phyloP scores from a whole-genome alignment of 2,329 filamentous ascomycete species.

The Daldinia eschscholtzii region DNA sequence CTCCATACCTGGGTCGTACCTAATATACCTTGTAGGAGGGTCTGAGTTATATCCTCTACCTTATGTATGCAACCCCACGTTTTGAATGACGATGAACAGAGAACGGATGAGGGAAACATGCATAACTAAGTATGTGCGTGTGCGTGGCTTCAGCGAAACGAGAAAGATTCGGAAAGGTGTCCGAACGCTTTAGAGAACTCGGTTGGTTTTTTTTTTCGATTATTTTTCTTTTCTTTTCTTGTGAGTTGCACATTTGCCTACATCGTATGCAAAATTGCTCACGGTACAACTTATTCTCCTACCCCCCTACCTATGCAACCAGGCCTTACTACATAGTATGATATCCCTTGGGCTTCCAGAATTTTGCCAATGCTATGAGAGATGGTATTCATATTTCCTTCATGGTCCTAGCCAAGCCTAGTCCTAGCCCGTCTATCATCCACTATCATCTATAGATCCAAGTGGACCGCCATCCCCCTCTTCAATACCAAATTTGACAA shows the following conservation, averaged over 20 bases:
- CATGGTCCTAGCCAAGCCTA: constrained; percentile 13
- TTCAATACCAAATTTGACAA: constrained; percentile 35
- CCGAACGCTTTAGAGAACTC: constrained; percentile 14
- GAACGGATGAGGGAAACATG: constrained; percentile 35
- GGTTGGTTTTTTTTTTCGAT: constrained; percentile 7
- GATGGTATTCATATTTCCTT: constrained; percentile 39
- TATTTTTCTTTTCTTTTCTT: background rate
- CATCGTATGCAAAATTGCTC: constrained; percentile 11
- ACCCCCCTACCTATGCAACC: constrained; percentile 16
- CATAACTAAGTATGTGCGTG: constrained; percentile 33
- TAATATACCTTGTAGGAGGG: constrained; percentile 1
- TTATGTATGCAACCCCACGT: constrained; percentile 41
- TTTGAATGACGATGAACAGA: constrained; percentile 39
- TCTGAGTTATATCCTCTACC: constrained; percentile 11
- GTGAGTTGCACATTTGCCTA: background rate
- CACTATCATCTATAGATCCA: constrained; percentile 28
- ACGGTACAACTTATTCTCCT: background rate
- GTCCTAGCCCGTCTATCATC: constrained; percentile 5
- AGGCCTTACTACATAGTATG: constrained; percentile 12
- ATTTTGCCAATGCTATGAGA: constrained; percentile 16
- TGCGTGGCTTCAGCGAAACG: constrained; percentile 41
- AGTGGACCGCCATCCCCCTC: constrained; percentile 29
- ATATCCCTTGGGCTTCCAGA: background rate
- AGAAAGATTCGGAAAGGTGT: constrained; percentile 42
- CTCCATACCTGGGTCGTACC: constrained; percentile 9